Conservation (phyloP, 345 rosid species). For the Citrus medica region DNA sequence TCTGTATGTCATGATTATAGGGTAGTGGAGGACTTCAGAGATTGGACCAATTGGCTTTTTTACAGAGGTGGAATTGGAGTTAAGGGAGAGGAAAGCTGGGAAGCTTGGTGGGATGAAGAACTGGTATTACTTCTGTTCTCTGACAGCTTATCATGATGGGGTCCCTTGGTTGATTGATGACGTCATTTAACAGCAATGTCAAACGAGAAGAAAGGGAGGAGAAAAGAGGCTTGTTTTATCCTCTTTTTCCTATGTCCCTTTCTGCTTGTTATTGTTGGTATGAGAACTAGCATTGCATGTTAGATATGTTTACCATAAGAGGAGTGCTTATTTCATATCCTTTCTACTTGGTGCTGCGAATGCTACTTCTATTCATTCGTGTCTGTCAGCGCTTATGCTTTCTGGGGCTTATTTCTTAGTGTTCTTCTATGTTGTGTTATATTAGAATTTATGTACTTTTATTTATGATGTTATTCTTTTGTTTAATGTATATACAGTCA, state of each 20-base stretch:
- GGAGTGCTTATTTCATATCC: not conserved
- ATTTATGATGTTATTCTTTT: not conserved
- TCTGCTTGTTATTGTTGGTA: not conserved
- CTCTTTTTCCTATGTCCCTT: not conserved
- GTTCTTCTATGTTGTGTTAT: not conserved
- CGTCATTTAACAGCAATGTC: not conserved
- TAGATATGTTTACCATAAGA: not conserved
- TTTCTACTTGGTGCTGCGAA: not conserved
- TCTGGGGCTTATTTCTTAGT: not conserved
- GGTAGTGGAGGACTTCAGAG: conserved; percentile 94
- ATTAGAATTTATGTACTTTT: not conserved
- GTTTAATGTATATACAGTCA: conserved; percentile 41
- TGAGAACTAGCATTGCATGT: not conserved
- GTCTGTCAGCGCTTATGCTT: not conserved
- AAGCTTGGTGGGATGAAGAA: conserved; percentile 99
- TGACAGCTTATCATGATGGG: not conserved
- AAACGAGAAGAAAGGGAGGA: not conserved
- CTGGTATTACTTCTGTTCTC: conserved; percentile 47
- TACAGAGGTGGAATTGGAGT: conserved; percentile 99
- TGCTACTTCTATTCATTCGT: not conserved
- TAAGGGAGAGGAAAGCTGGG: conserved; percentile 99
- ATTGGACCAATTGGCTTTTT: conserved; percentile 99
- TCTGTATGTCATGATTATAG: conserved; percentile 33
- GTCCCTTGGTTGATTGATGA: not conserved
- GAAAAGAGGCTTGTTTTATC: not conserved